Evolutionary conservation across 2,329 filamentous ascomycete species (phyloP).

Genomic region (Didymellaceae sp.): DNA sequence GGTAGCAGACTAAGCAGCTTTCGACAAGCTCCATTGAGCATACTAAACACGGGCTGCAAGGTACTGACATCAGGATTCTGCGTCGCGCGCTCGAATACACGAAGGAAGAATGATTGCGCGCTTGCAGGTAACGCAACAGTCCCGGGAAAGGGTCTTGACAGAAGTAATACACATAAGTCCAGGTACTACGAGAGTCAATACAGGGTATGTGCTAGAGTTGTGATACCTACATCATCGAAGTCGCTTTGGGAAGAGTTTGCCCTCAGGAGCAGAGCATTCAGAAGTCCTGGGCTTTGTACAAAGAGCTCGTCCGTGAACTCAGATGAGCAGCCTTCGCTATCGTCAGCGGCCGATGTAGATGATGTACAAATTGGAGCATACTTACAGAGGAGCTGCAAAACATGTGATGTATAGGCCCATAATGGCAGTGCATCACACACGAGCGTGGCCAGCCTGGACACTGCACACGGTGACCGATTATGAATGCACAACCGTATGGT

Average conservation of each 20-base stretch:
- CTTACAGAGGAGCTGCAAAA: slow-evolving; percentile 59
- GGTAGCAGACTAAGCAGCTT: slow-evolving; percentile 37
- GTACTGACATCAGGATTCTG: slow-evolving; percentile 31
- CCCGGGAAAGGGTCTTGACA: slow-evolving; percentile 42
- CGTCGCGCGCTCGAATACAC: slow-evolving; percentile 37
- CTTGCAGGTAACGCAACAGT: slow-evolving; percentile 39
- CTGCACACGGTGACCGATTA: slow-evolving; percentile 57
- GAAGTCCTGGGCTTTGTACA: slow-evolving; percentile 36
- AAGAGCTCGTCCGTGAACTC: slow-evolving; percentile 43
- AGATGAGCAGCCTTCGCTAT: slow-evolving; percentile 35
- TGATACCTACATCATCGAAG: slow-evolving; percentile 39
- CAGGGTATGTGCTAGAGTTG: no score
- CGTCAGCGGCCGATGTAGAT: not conserved
- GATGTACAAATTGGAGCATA: slow-evolving; percentile 12
- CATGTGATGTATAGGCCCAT: slow-evolving; percentile 58
- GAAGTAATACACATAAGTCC: slow-evolving; percentile 40
- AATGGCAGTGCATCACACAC: slow-evolving; percentile 59
- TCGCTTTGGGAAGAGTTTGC: slow-evolving; percentile 38
- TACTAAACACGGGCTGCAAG: slow-evolving; percentile 38
- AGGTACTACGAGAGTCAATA: slow-evolving; percentile 26
- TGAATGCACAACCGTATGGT: slow-evolving; percentile 55
- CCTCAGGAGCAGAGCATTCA: slow-evolving; percentile 43
- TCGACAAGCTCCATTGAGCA: slow-evolving; percentile 47
- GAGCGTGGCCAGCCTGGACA: slow-evolving; percentile 50
- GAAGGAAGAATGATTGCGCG: slow-evolving; percentile 45